phyloP scores from a whole-genome alignment of 2,329 filamentous ascomycete genomes.

The Penicillium sp. region DNA sequence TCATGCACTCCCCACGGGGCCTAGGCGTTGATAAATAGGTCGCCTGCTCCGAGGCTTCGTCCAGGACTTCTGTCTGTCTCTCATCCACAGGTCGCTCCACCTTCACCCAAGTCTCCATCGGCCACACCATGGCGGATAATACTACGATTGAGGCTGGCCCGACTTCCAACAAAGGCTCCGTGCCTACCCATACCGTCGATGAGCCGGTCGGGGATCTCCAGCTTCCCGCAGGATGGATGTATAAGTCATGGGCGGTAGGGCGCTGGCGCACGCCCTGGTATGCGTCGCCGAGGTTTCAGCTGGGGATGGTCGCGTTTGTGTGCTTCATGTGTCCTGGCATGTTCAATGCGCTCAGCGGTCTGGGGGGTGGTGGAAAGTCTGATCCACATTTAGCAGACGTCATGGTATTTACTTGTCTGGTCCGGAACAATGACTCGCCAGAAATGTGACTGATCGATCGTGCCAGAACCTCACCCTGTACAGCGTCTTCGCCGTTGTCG shows the following conservation, averaged over 20 bases:
- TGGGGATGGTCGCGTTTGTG: conserved; percentile 65
- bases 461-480: neutral
- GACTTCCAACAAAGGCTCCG: neutral
- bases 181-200: neutral
- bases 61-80: neutral
- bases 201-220: neutral
- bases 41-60: neutral
- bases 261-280: conserved; percentile 53
- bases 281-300: conserved; percentile 68
- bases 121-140: neutral
- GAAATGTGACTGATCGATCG: neutral
- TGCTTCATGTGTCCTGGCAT: conserved; percentile 69
- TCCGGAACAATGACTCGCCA: neutral
- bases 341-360: conserved; percentile 63
- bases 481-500: neutral
- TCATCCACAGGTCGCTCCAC: neutral
- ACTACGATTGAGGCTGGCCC: neutral
- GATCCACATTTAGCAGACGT: neutral
- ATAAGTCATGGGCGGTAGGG: neutral
- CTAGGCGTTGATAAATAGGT: neutral
- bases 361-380: conserved; percentile 60
- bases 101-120: neutral
- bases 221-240: neutral
- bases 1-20: neutral
- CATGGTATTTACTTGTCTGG: neutral